A percentile compares a stretch with the other conserved stretches of the same genome.
phyloP scores from a whole-genome alignment of 176 grass and related monocot genomes.

The Lolium perenne region DNA sequence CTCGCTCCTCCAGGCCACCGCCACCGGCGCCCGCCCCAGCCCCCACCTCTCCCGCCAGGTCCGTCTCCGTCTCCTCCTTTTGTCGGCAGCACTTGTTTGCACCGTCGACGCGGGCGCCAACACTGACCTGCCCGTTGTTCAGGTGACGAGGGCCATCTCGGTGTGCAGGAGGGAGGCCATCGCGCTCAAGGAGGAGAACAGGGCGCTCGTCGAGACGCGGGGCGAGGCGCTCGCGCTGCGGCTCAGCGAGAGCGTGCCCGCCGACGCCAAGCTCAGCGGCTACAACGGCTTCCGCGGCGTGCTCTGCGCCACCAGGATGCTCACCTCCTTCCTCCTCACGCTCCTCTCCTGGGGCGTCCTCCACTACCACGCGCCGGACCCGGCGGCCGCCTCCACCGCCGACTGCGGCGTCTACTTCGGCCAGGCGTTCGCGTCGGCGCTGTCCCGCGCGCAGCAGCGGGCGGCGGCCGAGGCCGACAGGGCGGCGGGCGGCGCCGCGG shows the following conservation, averaged over 20 bases:
- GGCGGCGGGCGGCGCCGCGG: background rate
- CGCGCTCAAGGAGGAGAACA: conserved; percentile 87
- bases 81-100: background rate
- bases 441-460: conserved; percentile 70
- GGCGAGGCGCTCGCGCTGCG: conserved; percentile 57
- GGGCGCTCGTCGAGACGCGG: conserved; percentile 67
- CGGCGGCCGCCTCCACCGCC: background rate
- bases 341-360: conserved; percentile 77
- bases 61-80: background rate
- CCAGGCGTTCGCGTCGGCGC: conserved; percentile 62
- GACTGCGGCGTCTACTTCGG: conserved; percentile 68
- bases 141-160: conserved; percentile 71
- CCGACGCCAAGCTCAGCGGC: conserved; percentile 70
- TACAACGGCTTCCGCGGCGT: conserved; percentile 93
- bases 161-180: conserved; percentile 67
- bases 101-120: background rate
- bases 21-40: conserved; percentile 30
- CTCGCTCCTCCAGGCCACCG: conserved; percentile 50
- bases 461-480: conserved; percentile 51
- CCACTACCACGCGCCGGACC: conserved; percentile 51
- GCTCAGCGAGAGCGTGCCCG: conserved; percentile 60
- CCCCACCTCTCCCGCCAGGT: conserved; percentile 62
- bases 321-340: conserved; percentile 71
- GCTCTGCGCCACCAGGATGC: conserved; percentile 71
- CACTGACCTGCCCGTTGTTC: background rate